Conservation (phyloP, 2,329 filamentous ascomycete genomes). For the Lasiodiplodia sp. region DNA sequence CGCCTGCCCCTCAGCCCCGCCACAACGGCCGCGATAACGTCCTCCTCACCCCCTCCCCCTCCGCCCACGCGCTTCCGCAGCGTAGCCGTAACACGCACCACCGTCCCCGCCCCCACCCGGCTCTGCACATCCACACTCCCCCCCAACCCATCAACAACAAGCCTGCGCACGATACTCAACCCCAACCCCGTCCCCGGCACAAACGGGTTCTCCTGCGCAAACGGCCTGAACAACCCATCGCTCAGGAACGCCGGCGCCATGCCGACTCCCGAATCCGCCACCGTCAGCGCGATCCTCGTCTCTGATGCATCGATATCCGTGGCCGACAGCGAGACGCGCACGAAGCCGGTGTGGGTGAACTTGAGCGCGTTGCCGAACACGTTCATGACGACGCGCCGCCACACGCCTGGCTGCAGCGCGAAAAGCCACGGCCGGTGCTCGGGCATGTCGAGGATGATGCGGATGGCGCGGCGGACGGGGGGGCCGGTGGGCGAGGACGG, state of each 20-base stretch:
- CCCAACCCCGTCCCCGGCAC: conserved; percentile 48
- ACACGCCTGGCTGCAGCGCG: conserved; percentile 61
- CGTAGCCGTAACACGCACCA: too few relatives aligned
- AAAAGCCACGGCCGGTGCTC: conserved; percentile 58
- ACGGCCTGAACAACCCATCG: conserved; percentile 46
- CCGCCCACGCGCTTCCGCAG: too few relatives aligned
- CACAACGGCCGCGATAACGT: too few relatives aligned
- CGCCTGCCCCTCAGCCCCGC: too few relatives aligned
- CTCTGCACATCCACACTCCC: too few relatives aligned
- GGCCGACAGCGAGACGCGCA: neutral
- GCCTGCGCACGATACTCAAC: conserved; percentile 48
- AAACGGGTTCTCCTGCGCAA: conserved; percentile 48
- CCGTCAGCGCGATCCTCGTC: conserved; percentile 36
- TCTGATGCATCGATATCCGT: neutral
- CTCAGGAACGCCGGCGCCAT: conserved; percentile 49
- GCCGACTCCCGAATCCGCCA: conserved; percentile 48
- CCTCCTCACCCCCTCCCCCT: too few relatives aligned
- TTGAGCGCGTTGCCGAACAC: conserved; percentile 69
- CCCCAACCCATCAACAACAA: too few relatives aligned
- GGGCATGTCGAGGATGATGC: conserved; percentile 61
- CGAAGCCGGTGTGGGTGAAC: conserved; percentile 53
- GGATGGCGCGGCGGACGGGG: neutral
- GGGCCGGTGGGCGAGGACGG: neutral
- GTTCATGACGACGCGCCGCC: conserved; percentile 65
- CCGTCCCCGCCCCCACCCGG: too few relatives aligned